Base-by-base conservation (phyloP, 2,329 filamentous ascomycete genomes). In the Orbilia oligospora region DNA sequence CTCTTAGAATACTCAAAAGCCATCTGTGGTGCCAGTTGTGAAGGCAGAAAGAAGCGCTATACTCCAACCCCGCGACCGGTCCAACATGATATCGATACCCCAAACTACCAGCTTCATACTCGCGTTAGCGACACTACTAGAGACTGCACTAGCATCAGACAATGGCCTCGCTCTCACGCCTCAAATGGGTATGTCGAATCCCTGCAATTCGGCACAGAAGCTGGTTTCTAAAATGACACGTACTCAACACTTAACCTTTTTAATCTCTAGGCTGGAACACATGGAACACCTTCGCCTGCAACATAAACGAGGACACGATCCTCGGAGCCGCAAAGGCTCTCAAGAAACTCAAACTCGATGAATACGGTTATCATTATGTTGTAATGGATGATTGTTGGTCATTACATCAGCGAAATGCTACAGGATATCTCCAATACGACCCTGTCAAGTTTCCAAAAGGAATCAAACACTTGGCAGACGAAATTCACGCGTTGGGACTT, bases 301-400 rank as follows among this genome's bases (percentile, higher is more conserved):
- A 87, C 70, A 87, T 89, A 71, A 86, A 85, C 68, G 86, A 88
- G 81, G 83, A 83, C 2, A 84, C 86, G 9, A 86, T 89, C 79
- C 78, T 88, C 12, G 83, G 84, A 20, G 85, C 86, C 0, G 87
- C 87, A 0, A 81, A 87, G 53, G 83, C 86, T 27, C 84, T 89
- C 33, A 84, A 88, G 18, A 83, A 86, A 5, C 84, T 87, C 2
- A 88, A 87, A 2, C 84, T 88, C 12, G 86, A 86, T 81, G 87
- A 88, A 49, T 84, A 86, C 2, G 89, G 89, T 2, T 90, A 90
- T 81, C 83, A 87, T 20, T 89, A 90, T 70, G 86, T 88, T 89
- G 81, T 72, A 80, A 76, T 89, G 73, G 89, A 91, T 82, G 90
- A 91, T 82, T 91, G 89, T 83, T 92, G 87, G 88, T 86, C 86